A percentile compares a stretch with the other conserved stretches of the same genome.
phyloP scores from a whole-genome alignment of 1,139 yeast genomes.

The Hyphopichia buzzinii region DNA sequence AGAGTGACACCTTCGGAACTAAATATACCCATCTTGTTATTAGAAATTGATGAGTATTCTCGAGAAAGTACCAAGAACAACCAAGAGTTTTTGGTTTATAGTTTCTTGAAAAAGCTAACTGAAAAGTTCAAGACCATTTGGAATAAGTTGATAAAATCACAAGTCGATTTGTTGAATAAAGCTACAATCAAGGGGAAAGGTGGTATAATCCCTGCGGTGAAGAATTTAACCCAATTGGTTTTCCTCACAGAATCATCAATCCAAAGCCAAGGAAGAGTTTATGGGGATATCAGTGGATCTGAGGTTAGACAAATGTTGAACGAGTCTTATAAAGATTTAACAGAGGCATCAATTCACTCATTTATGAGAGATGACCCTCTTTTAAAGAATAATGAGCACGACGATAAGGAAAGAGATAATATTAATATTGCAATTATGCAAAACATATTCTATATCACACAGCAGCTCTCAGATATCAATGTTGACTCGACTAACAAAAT shows the following conservation, averaged over 20 bases:
- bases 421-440: constrained; percentile 61
- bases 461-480: constrained; percentile 40
- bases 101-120: constrained; percentile 49
- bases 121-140: constrained; percentile 56
- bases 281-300: constrained; percentile 18
- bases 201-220: constrained; percentile 36
- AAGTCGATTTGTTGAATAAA: constrained; percentile 53
- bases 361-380: constrained; percentile 45
- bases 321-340: constrained; percentile 38
- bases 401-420: constrained; percentile 57
- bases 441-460: constrained; percentile 59
- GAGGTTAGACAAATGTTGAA: constrained; percentile 36
- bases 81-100: constrained; percentile 62
- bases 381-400: constrained; percentile 44
- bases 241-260: constrained; percentile 35
- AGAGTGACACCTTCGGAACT: constrained; percentile 37
- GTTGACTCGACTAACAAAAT: constrained; percentile 32
- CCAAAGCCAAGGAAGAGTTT: constrained; percentile 17
- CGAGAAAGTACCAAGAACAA: constrained; percentile 48
- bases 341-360: constrained; percentile 35
- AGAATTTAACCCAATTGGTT: constrained; percentile 33
- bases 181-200: constrained; percentile 44
- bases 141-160: constrained; percentile 57
- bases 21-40: constrained; percentile 35
- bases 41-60: constrained; percentile 40